Percentiles rank a stretch among this genome's conserved stretches.
phyloP scores from a whole-genome alignment of 352 stramenopile species.

The Pythium plurisporium region DNA sequence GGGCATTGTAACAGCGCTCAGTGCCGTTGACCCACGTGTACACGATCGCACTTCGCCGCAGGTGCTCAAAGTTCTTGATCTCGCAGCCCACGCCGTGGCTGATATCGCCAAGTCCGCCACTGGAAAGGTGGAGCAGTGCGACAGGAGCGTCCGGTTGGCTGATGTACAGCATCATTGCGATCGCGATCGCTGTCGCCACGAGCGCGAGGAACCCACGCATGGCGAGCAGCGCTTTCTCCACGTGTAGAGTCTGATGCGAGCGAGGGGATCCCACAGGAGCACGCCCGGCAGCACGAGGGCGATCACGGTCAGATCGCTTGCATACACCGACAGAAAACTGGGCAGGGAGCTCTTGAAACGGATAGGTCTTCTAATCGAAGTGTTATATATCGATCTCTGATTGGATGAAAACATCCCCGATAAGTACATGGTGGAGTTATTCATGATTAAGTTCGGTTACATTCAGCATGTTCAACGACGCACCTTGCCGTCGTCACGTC shows the following conservation, averaged over 20 bases:
- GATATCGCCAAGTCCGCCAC: constrained; percentile 30
- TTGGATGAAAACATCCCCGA: not conserved
- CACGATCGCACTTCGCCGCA: constrained; percentile 66
- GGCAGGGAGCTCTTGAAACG: too few species aligned
- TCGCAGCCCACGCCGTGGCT: constrained; percentile 42
- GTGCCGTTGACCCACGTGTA: constrained; percentile 88
- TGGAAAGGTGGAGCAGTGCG: constrained; percentile 46
- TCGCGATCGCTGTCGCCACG: constrained; percentile 35
- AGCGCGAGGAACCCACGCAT: constrained; percentile 56
- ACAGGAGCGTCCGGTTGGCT: constrained; percentile 44
- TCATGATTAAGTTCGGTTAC: constrained; percentile 1
- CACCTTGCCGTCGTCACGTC: constrained; percentile 1
- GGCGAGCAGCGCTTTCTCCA: not conserved
- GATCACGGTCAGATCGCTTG: too few species aligned
- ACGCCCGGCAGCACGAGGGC: too few species aligned
- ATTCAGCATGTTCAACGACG: not conserved
- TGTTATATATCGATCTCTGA: not conserved
- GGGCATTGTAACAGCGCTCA: constrained; percentile 71
- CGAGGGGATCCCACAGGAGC: too few species aligned
- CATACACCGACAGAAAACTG: too few species aligned
- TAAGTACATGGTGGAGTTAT: constrained; percentile 2
- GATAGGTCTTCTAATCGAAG: constrained; percentile 1
- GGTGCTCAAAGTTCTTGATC: constrained; percentile 57
- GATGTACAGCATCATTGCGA: constrained; percentile 49
- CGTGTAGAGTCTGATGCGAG: not conserved